Conservation (phyloP, 306 rosid genomes). For the Macrotyloma uniflorum region DNA sequence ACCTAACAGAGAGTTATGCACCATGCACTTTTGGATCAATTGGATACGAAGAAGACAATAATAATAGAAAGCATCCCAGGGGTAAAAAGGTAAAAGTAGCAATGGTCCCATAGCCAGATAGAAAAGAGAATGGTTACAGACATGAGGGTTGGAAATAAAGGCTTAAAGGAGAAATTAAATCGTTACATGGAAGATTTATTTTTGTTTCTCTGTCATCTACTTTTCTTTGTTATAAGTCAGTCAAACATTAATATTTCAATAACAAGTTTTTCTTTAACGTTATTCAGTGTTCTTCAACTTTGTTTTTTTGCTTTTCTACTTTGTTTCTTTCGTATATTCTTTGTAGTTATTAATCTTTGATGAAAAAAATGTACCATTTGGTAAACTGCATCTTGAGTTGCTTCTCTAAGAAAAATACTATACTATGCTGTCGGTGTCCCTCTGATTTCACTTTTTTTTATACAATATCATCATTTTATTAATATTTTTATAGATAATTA, state of each 20-base stretch:
- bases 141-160: neutral
- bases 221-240: neutral
- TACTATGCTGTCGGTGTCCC: too few relatives aligned
- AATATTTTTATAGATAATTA: too few relatives aligned
- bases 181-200: conserved; percentile 27
- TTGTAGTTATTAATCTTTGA: neutral
- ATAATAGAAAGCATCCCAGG: too few relatives aligned
- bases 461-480: too few relatives aligned
- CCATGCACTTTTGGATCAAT: neutral
- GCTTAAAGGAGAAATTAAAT: conserved; percentile 16
- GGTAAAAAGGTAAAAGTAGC: neutral
- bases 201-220: neutral
- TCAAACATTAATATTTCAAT: conserved; percentile 9
- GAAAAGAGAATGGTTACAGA: neutral
- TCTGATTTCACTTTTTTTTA: too few relatives aligned
- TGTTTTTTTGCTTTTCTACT: conserved; percentile 11
- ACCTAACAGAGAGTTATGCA: neutral
- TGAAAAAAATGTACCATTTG: too few relatives aligned
- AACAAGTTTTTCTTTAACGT: conserved; percentile 32
- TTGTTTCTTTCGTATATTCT: neutral
- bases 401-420: too few relatives aligned
- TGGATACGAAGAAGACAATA: neutral
- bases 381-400: too few relatives aligned
- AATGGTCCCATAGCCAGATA: neutral
- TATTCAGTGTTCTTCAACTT: conserved; percentile 26